A percentile compares a stretch with the other conserved stretches of the same genome.
Conservation (phyloP, 306 rosid genomes). For the Lathyrus tuberosus region DNA sequence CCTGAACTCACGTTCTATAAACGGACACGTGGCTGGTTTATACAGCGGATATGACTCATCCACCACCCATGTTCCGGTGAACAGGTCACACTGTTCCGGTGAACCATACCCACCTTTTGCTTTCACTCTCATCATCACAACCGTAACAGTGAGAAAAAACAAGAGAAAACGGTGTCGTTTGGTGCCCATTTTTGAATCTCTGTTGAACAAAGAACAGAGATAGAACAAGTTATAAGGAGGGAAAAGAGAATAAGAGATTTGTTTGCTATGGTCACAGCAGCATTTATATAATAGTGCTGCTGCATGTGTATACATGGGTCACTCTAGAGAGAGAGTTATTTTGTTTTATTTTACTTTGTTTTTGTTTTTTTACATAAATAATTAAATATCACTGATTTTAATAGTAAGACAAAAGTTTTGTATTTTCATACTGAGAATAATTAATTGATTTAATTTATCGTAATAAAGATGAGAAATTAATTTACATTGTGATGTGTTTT, state of each 20-base stretch:
- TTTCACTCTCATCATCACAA: background rate
- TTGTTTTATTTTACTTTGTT: background rate
- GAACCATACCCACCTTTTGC: background rate
- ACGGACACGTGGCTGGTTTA: slow-evolving; percentile 57
- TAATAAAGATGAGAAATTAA: no score
- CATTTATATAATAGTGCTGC: background rate
- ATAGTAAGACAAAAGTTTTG: no score
- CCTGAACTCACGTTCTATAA: slow-evolving; percentile 75
- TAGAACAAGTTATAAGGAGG: background rate
- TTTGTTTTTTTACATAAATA: no score
- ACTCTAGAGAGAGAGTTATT: background rate
- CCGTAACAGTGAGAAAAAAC: background rate
- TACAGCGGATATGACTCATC: slow-evolving; percentile 73
- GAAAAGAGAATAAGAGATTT: background rate
- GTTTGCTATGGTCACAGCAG: background rate
- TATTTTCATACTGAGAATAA: no score
- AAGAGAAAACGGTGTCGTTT: background rate
- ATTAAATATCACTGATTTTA: no score
- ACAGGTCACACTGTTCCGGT: slow-evolving; percentile 52
- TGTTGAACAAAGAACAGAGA: background rate
- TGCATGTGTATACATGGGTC: background rate
- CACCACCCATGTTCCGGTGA: slow-evolving; percentile 69
- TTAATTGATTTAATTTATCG: no score
- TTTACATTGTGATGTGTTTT: no score
- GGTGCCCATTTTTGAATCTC: slow-evolving; percentile 12